These are phyloP conservation scores for Candida ipomoeae DNA, from an alignment of 805 yeast species.

Conservation along the genomic window DNA sequence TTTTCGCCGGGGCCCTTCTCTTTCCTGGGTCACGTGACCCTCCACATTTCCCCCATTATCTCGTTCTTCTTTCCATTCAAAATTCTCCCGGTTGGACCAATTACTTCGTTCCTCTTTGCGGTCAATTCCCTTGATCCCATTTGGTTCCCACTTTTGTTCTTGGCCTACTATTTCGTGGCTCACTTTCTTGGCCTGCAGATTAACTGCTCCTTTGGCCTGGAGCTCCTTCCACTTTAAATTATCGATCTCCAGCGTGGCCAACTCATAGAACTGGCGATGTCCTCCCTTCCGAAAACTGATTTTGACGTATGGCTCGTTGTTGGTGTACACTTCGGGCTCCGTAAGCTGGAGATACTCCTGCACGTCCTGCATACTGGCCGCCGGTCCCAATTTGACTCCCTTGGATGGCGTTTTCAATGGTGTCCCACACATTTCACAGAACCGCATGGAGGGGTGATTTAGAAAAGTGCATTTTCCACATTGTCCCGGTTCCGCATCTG, in stretches of 20 bases:
- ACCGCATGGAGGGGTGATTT: slow-evolving; percentile 72
- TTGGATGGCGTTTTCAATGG: slow-evolving; percentile 7
- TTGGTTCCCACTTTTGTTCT: no score
- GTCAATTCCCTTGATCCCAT: no score
- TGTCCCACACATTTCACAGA: slow-evolving; percentile 87
- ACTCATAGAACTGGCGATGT: slow-evolving; percentile 47
- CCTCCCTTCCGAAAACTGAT: slow-evolving; percentile 77
- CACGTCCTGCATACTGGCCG: not conserved
- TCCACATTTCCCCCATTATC: no score
- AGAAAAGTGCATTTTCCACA: slow-evolving; percentile 69
- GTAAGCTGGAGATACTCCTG: slow-evolving; percentile 25
- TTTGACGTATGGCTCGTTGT: slow-evolving; percentile 45
- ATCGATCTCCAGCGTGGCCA: slow-evolving; percentile 40
- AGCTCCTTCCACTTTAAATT: slow-evolving; percentile 47
- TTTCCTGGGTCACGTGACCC: no score
- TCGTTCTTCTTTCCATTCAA: no score
- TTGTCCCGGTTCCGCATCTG: slow-evolving; percentile 21
- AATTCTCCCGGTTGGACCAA: no score
- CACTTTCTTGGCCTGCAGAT: slow-evolving; percentile 21
- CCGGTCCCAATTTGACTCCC: not conserved
- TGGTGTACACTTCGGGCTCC: slow-evolving; percentile 31
- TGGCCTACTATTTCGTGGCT: no score
- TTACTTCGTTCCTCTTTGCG: no score
- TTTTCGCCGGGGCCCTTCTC: not conserved
- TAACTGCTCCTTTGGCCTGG: slow-evolving; percentile 25